Evolutionary conservation across 441 rosid species (phyloP).

Genomic region (Pelargonium myrrhifolium): DNA sequence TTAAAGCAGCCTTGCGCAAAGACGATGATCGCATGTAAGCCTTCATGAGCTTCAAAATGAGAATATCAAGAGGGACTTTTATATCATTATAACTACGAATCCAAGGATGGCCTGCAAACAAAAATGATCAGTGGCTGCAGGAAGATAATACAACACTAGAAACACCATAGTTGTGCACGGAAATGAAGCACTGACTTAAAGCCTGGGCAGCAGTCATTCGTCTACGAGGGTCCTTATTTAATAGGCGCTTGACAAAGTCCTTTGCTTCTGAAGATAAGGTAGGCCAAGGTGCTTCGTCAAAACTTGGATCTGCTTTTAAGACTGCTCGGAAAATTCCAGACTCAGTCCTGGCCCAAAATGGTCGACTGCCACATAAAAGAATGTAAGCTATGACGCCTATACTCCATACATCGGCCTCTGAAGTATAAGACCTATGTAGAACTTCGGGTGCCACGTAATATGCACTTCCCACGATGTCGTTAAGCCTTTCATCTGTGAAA

Average conservation of each 20-base stretch:
- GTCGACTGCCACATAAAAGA: constrained; percentile 90
- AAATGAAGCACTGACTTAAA: constrained; percentile 46
- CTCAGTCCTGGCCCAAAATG: constrained; percentile 97
- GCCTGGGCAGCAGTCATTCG: constrained; percentile 95
- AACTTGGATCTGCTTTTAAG: constrained; percentile 80
- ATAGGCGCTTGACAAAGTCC: constrained; percentile 68
- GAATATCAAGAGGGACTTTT: constrained; percentile 70
- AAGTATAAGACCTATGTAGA: constrained; percentile 74
- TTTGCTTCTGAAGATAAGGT: constrained; percentile 67
- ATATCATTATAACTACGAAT: constrained; percentile 38
- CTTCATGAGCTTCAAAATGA: constrained; percentile 63
- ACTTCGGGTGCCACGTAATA: constrained; percentile 99
- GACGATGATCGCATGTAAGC: constrained; percentile 74
- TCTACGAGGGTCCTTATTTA: constrained; percentile 79
- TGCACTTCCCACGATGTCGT: no score
- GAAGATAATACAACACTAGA: constrained; percentile 10
- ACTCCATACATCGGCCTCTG: constrained; percentile 99
- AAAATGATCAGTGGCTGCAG: constrained; percentile 8
- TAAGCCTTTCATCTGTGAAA: constrained; percentile 72
- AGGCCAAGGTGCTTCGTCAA: constrained; percentile 86
- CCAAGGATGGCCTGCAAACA: constrained; percentile 92
- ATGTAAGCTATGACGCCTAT: constrained; percentile 89
- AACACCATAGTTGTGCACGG: constrained; percentile 16
- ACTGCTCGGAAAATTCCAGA: constrained; percentile 91
- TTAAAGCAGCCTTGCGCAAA: constrained; percentile 82